These are phyloP conservation scores for Phytopythium cucurbitacearum DNA, from an alignment of 352 stramenopile genomes.

Conservation along the genomic window DNA sequence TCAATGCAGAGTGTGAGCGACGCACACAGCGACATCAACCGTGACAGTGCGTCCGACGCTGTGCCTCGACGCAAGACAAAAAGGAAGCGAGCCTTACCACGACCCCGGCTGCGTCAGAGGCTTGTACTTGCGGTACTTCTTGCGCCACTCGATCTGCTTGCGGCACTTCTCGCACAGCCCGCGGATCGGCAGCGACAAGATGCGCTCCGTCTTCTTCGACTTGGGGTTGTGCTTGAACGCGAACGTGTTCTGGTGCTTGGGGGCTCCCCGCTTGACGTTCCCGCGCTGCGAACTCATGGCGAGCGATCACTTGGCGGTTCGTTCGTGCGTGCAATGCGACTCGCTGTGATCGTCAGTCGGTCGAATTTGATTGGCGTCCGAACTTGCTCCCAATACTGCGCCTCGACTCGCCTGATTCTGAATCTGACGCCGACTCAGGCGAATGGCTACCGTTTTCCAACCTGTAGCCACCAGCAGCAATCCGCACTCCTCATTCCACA, in stretches of 20 bases:
- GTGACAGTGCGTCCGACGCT: background rate
- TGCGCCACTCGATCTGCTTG: conserved; percentile 98
- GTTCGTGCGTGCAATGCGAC: no score
- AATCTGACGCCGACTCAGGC: background rate
- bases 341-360: background rate
- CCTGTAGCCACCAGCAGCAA: no score
- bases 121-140: conserved; percentile 99
- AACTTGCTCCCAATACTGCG: background rate
- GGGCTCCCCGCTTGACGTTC: conserved; percentile 84
- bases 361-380: background rate
- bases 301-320: background rate
- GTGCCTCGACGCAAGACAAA: background rate
- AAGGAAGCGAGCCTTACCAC: conserved; percentile 46
- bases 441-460: background rate
- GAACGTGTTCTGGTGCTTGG: conserved; percentile 97
- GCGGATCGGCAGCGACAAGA: conserved; percentile 88
- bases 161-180: conserved; percentile 92
- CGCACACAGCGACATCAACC: background rate
- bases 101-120: conserved; percentile 91
- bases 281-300: conserved; percentile 83
- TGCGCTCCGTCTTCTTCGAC: conserved; percentile 96
- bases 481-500: no score
- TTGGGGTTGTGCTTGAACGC: conserved; percentile 98
- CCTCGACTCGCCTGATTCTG: background rate
- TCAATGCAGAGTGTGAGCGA: conserved; percentile 2